Percentiles rank a stretch among this genome's conserved stretches.
These are phyloP conservation scores for Malus sylvestris DNA, from an alignment of 306 rosid genomes.

Conservation along the genomic window DNA sequence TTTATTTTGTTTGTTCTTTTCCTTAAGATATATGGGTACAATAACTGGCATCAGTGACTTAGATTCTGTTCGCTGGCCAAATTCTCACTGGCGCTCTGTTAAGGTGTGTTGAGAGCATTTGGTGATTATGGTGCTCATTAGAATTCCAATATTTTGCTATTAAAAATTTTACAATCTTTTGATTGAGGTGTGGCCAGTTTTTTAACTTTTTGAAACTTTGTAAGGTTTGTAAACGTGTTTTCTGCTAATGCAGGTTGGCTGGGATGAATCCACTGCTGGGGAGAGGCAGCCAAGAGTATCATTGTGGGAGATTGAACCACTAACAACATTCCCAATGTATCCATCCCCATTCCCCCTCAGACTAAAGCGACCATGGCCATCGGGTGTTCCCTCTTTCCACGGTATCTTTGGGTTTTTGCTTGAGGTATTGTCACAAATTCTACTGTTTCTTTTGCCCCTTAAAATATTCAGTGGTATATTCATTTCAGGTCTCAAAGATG, in stretches of 20 bases:
- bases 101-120: slow-evolving; percentile 46
- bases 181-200: background rate
- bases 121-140: background rate
- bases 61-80: slow-evolving; percentile 66
- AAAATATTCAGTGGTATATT: background rate
- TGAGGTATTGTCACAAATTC: background rate
- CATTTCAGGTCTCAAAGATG: slow-evolving; percentile 66
- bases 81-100: slow-evolving; percentile 79
- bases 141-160: background rate
- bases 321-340: slow-evolving; percentile 91
- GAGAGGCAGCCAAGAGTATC: slow-evolving; percentile 92
- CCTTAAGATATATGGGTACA: slow-evolving; percentile 69
- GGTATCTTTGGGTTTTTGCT: slow-evolving; percentile 37
- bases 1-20: slow-evolving; percentile 16
- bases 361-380: slow-evolving; percentile 80
- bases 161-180: background rate
- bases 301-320: slow-evolving; percentile 85
- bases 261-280: slow-evolving; percentile 94
- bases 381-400: slow-evolving; percentile 69
- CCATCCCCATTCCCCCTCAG: slow-evolving; percentile 84
- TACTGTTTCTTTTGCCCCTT: background rate
- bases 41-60: slow-evolving; percentile 67
- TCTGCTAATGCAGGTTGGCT: slow-evolving; percentile 25
- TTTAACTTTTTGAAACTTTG: background rate
- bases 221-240: background rate